These are phyloP conservation scores for Macrophomina tecta DNA, from an alignment of 2,329 filamentous ascomycete species.

Conservation along the genomic window DNA sequence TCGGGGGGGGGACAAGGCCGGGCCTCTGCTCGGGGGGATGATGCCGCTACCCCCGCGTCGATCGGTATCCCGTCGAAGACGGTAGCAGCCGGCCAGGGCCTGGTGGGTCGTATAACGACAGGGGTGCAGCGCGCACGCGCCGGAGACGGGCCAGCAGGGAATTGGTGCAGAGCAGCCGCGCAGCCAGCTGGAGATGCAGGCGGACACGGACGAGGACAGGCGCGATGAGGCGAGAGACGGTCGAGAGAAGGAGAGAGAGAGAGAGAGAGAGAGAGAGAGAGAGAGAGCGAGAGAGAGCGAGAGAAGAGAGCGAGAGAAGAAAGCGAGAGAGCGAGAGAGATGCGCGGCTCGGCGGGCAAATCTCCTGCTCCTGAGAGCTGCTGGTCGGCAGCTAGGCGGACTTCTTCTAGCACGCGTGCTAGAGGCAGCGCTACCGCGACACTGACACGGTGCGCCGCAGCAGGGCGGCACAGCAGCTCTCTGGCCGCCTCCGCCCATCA, in stretches of 20 bases:
- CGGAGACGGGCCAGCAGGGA: background rate
- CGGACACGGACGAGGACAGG: too few species aligned
- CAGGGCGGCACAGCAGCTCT: background rate
- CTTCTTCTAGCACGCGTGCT: background rate
- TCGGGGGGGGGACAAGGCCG: slow-evolving; percentile 22
- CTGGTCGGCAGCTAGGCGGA: background rate
- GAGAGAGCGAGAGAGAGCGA: background rate
- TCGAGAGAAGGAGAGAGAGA: too few species aligned
- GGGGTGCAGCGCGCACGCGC: slow-evolving; percentile 5
- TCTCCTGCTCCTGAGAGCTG: slow-evolving; percentile 19
- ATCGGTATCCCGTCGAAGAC: slow-evolving; percentile 12
- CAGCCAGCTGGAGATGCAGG: background rate
- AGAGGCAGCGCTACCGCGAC: background rate
- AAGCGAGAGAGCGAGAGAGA: too few species aligned
- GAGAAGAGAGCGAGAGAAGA: background rate
- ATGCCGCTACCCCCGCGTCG: slow-evolving; percentile 21
- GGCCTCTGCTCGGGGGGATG: slow-evolving; percentile 22
- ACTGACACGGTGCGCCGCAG: background rate
- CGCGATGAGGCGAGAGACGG: too few species aligned
- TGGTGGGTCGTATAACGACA: background rate
- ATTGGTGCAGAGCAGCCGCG: background rate
- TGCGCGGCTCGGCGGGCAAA: background rate
- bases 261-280: too few species aligned
- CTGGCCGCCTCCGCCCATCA: slow-evolving; percentile 10
- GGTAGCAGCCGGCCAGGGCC: background rate